These are phyloP conservation scores for Camellia granthamiana DNA, from an alignment of 148 eudicot species.

Conservation along the genomic window DNA sequence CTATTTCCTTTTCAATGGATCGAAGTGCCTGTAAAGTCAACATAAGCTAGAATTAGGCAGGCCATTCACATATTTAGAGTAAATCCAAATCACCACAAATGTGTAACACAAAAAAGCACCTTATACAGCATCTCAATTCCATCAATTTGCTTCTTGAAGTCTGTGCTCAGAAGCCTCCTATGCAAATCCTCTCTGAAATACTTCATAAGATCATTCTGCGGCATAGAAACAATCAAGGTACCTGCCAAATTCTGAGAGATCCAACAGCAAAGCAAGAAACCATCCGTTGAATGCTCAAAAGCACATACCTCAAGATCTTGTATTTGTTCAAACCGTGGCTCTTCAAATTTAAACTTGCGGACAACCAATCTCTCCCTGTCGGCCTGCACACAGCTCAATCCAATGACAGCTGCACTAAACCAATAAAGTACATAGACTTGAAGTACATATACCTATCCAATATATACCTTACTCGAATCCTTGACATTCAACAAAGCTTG, in stretches of 20 bases:
- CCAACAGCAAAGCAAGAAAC: conserved; percentile 3
- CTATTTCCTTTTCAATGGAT: conserved; percentile 63
- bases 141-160: conserved; percentile 95
- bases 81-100: not conserved
- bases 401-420: conserved; percentile 16
- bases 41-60: conserved; percentile 14
- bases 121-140: conserved; percentile 94
- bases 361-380: conserved; percentile 92
- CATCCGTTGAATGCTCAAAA: not conserved
- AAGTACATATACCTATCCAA: not conserved
- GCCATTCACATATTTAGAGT: conserved; percentile 15
- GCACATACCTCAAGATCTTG: conserved; percentile 92
- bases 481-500: conserved; percentile 76
- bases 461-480: conserved; percentile 87
- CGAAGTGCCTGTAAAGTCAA: conserved; percentile 67
- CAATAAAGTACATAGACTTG: not conserved
- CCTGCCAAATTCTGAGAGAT: not conserved
- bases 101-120: conserved; percentile 37
- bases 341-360: conserved; percentile 94
- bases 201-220: conserved; percentile 74
- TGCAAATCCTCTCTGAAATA: conserved; percentile 90
- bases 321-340: conserved; percentile 87
- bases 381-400: conserved; percentile 46
- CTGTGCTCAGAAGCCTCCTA: conserved; percentile 80
- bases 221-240: conserved; percentile 2